A percentile compares a stretch with the other conserved stretches of the same genome.
Conservation (phyloP, 164 flowering plant species). For the Berberis vulgaris region DNA sequence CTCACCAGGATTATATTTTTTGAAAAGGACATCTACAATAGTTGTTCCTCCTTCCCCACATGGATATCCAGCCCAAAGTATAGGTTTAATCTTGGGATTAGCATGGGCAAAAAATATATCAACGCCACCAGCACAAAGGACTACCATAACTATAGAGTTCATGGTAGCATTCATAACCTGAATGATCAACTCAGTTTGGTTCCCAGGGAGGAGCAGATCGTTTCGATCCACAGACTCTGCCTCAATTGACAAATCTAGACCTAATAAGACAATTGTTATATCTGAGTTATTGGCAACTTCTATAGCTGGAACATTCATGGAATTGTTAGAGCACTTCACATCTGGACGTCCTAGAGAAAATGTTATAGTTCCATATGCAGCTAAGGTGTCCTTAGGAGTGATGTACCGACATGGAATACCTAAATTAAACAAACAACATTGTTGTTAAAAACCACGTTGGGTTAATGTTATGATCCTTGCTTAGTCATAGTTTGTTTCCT, state of each 20-base stretch:
- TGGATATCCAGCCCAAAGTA: constrained; percentile 47
- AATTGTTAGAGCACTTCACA: constrained; percentile 6
- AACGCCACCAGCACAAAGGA: constrained; percentile 27
- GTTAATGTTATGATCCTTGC: too few relatives aligned
- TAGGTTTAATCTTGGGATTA: constrained; percentile 21
- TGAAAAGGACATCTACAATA: constrained; percentile 30
- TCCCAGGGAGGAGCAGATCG: constrained; percentile 33
- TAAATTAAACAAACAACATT: neutral
- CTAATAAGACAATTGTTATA: constrained; percentile 30
- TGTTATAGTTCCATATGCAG: neutral
- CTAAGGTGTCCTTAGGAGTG: constrained; percentile 12
- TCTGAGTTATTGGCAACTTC: constrained; percentile 19
- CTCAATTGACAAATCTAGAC: constrained; percentile 33
- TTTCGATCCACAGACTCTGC: constrained; percentile 27
- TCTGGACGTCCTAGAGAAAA: constrained; percentile 10
- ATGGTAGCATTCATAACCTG: constrained; percentile 17
- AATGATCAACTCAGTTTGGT: constrained; percentile 19
- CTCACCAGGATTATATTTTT: constrained; percentile 25
- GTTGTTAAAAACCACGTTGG: neutral
- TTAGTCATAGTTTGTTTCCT: too few relatives aligned
- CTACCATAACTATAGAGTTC: constrained; percentile 24
- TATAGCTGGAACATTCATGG: constrained; percentile 5
- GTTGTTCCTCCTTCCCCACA: constrained; percentile 39
- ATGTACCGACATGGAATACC: constrained; percentile 17
- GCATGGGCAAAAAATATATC: constrained; percentile 22